These are phyloP conservation scores for Debaryomyces singareniensis DNA, from an alignment of 1,139 yeast genomes.

Conservation along the genomic window DNA sequence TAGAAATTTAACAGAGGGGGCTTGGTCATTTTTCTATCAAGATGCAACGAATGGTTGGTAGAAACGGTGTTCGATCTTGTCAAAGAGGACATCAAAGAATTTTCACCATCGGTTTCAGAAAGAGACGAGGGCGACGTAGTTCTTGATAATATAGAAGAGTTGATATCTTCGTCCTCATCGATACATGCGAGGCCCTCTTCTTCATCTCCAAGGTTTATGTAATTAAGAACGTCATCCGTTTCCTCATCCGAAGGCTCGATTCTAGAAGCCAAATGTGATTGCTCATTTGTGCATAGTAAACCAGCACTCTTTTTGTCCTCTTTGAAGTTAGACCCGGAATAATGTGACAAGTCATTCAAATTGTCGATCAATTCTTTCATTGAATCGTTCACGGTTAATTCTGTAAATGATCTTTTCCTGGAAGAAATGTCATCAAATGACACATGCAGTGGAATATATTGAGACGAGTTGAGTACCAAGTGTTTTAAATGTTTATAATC, in stretches of 20 bases:
- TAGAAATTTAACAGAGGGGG: conserved; percentile 15
- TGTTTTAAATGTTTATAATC: conserved; percentile 36
- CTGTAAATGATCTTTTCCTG: conserved; percentile 25
- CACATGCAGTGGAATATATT: conserved; percentile 4
- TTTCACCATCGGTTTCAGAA: conserved; percentile 27
- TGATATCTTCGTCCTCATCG: conserved; percentile 24
- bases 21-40: conserved; percentile 9
- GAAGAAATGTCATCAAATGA: conserved; percentile 7
- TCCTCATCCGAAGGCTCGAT: conserved; percentile 13
- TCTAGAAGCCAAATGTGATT: conserved; percentile 5
- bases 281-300: neutral
- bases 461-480: conserved; percentile 20
- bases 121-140: conserved; percentile 31
- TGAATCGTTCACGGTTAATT: conserved; percentile 13
- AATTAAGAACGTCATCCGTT: conserved; percentile 13
- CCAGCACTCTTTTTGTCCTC: conserved; percentile 3
- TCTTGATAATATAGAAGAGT: conserved; percentile 28
- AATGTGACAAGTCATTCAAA: conserved; percentile 21
- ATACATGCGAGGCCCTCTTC: no score
- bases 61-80: conserved; percentile 43
- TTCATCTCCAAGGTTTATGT: conserved; percentile 12
- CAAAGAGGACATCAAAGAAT: conserved; percentile 33
- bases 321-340: conserved; percentile 1
- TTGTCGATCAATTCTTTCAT: conserved; percentile 22
- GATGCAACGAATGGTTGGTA: conserved; percentile 15